phyloP scores from a whole-genome alignment of 1,284 basidiomycete genomes.

The Leccinum subrobustum region DNA sequence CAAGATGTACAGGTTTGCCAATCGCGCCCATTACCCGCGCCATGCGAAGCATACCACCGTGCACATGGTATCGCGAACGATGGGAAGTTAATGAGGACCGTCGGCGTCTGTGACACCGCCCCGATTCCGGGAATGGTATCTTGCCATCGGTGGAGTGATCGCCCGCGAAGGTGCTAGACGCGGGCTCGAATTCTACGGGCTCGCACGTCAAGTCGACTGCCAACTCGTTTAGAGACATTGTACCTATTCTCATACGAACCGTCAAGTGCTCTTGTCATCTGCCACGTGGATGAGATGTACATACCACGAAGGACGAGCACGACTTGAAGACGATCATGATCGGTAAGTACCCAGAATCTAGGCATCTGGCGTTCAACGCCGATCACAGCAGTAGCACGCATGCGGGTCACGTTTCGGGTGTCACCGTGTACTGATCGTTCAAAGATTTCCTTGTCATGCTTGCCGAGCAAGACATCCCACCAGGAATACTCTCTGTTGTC shows the following conservation, averaged over 20 bases:
- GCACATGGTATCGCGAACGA: conserved; percentile 52
- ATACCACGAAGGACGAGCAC: conserved; percentile 70
- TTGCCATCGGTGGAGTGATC: conserved; percentile 22
- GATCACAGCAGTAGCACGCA: conserved; percentile 51
- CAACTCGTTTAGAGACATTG: conserved; percentile 80
- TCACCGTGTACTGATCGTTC: conserved; percentile 49
- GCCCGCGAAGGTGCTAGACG: conserved; percentile 37
- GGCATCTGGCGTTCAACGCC: conserved; percentile 74
- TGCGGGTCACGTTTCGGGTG: conserved; percentile 34
- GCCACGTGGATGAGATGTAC: not conserved
- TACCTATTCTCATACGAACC: conserved; percentile 44
- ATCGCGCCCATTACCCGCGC: conserved; percentile 74
- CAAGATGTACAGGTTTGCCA: conserved; percentile 75
- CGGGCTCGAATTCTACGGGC: conserved; percentile 62
- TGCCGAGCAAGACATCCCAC: conserved; percentile 77
- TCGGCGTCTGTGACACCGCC: conserved; percentile 22
- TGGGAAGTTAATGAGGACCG: conserved; percentile 23
- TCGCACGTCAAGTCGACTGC: conserved; percentile 83
- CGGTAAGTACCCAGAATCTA: conserved; percentile 78
- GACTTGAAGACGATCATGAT: conserved; percentile 67
- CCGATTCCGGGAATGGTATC: conserved; percentile 32
- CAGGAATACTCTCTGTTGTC: conserved; percentile 54
- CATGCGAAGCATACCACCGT: conserved; percentile 79
- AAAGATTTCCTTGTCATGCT: conserved; percentile 78
- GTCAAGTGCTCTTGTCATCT: conserved; percentile 6